These are phyloP conservation scores for Neonectria sp. DNA, from an alignment of 2,329 filamentous ascomycete genomes.

Conservation along the genomic window DNA sequence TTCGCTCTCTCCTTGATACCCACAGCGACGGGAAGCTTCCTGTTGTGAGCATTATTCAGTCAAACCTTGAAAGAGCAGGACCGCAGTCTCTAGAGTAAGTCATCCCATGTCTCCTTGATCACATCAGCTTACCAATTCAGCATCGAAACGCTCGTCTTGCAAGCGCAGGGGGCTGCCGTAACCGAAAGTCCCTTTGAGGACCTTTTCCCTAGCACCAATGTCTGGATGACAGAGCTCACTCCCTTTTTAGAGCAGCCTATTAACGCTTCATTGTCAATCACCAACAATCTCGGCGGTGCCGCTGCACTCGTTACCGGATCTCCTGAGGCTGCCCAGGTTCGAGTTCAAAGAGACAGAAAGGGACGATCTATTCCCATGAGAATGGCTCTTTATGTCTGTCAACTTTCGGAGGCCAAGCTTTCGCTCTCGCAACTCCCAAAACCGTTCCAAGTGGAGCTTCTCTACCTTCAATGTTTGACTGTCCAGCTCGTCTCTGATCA, in stretches of 20 bases:
- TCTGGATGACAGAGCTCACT: conserved; percentile 77
- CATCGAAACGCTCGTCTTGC: conserved; percentile 68
- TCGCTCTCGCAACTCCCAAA: conserved; percentile 57
- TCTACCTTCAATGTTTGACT: conserved; percentile 67
- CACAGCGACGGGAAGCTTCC: conserved; percentile 60
- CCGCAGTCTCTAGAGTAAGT: conserved; percentile 67
- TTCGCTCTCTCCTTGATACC: conserved; percentile 64
- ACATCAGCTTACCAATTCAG: conserved; percentile 47
- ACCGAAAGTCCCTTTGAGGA: conserved; percentile 53
- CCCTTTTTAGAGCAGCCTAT: conserved; percentile 66
- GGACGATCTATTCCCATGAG: conserved; percentile 82
- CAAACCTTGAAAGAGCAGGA: conserved; percentile 66
- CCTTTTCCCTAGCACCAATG: conserved; percentile 73
- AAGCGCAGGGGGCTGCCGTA: conserved; percentile 54
- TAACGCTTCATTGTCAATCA: conserved; percentile 79
- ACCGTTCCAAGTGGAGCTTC: conserved; percentile 63
- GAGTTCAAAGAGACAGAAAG: conserved; percentile 72
- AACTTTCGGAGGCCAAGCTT: conserved; percentile 65
- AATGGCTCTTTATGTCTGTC: conserved; percentile 79
- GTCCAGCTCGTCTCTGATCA: conserved; percentile 69
- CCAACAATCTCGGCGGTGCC: conserved; percentile 79
- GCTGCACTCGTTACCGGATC: conserved; percentile 71
- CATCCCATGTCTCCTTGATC: not conserved
- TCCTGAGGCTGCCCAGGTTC: conserved; percentile 41
- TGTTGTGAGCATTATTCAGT: conserved; percentile 67